Base-by-base conservation (phyloP, 345 rosid genomes). In the Syzygium grande region DNA sequence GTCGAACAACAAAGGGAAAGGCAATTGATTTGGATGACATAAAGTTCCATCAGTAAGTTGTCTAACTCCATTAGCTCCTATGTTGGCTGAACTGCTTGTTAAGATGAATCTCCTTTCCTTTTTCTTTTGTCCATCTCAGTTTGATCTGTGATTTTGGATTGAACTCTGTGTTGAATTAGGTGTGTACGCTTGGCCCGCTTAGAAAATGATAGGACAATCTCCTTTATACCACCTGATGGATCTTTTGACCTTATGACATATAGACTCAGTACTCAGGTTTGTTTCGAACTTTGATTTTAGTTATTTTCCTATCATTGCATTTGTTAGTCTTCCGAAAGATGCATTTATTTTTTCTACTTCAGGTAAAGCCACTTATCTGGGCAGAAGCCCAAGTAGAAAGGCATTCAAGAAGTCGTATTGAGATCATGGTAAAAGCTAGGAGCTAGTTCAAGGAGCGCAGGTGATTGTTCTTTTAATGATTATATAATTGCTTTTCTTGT, bases 201-300 rank as follows among this genome's bases (percentile, higher is more conserved):
- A 89, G 99, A 98, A 88, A 98, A 98, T 90, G 99, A 98, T 88
- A 91, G 99, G 86, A 98, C 98, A 21, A 98, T 98, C 90, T 98
- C 99, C 46, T 97, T 96, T 88, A 92, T 97, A 91, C 99, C 99
- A 54, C 99, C 99, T 29, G 99, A 97, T 92, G 99, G 99, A 34
- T 89, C 99, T 92, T 98, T 98, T 89, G 99, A 97, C 90, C 95
- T 97, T 86, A 97, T 97, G 99, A 96, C 99, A 51, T 97, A 97
- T 85, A 95, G 99, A 91, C 98, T 97, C 87, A 96, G 96, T 88
- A 96, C 99, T 84, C 99, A 97, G 99, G 99, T 97, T 88, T 51
- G 86, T 73, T 46, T 85, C 86, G 79, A 85, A 86, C 85, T 88
- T 30, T 58, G 43, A 55, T n/a, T 83, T 38, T 34, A 10, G 12